Evolutionary conservation across 805 yeast genomes (phyloP).

Genomic region (Saccharomycopsis vini): DNA sequence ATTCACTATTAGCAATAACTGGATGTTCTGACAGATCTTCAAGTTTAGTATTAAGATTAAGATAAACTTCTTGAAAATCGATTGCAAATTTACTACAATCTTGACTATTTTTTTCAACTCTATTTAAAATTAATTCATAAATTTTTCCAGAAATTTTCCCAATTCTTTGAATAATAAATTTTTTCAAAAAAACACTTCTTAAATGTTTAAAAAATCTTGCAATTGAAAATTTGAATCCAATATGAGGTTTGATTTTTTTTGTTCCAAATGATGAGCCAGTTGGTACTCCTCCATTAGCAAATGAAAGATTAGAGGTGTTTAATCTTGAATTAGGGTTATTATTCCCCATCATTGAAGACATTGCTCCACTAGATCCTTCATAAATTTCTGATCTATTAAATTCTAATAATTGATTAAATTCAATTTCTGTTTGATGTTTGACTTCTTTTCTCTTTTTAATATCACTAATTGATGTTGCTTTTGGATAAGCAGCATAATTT

Average conservation of each 20-base stretch:
- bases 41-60: constrained; percentile 3
- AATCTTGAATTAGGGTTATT: constrained; percentile 3
- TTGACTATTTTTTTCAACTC: constrained; percentile 51
- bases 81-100: constrained; percentile 24
- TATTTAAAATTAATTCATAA: constrained; percentile 46
- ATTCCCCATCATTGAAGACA: constrained; percentile 15
- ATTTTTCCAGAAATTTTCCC: constrained; percentile 62
- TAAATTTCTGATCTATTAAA: constrained; percentile 24
- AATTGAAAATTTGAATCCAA: constrained; percentile 53
- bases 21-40: background rate
- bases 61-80: constrained; percentile 27
- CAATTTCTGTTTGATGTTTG: constrained; percentile 37
- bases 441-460: constrained; percentile 52
- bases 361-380: no score
- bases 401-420: constrained; percentile 30
- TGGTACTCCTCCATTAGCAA: constrained; percentile 1
- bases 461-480: constrained; percentile 38
- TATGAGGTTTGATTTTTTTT: constrained; percentile 37
- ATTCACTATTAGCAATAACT: constrained; percentile 3
- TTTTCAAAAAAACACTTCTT: constrained; percentile 55
- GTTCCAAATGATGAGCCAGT: constrained; percentile 5
- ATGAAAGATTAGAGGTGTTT: constrained; percentile 3
- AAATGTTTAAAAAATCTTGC: constrained; percentile 58
- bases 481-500: constrained; percentile 32
- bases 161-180: constrained; percentile 54